Percentiles rank a stretch among this genome's conserved stretches.
phyloP scores from a whole-genome alignment of 1,139 yeast species.

The Hansenula sp. region DNA sequence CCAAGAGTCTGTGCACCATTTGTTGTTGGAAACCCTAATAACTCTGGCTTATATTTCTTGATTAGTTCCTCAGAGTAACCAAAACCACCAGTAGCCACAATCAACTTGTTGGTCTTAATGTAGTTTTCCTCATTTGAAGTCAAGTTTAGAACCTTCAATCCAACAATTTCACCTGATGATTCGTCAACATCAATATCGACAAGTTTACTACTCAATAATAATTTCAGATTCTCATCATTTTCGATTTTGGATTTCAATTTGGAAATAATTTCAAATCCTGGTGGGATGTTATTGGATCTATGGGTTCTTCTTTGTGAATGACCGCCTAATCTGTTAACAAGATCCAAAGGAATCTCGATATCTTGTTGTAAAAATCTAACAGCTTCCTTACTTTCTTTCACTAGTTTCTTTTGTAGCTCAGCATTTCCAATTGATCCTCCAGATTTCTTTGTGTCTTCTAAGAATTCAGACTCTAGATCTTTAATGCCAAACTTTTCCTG shows the following conservation, averaged over 20 bases:
- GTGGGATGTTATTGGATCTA: conserved; percentile 55
- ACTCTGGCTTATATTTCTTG: conserved; percentile 30
- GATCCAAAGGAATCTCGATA: conserved; percentile 57
- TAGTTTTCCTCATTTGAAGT: conserved; percentile 21
- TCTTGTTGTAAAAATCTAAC: conserved; percentile 69
- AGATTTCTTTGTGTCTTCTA: conserved; percentile 62
- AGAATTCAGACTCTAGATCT: conserved; percentile 59
- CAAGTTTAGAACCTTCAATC: conserved; percentile 46
- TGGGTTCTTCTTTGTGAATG: conserved; percentile 75
- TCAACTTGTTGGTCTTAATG: conserved; percentile 39
- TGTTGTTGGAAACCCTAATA: conserved; percentile 53
- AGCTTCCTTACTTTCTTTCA: conserved; percentile 50
- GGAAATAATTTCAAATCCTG: conserved; percentile 77
- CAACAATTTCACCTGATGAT: conserved; percentile 31
- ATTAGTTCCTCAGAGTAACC: conserved; percentile 40
- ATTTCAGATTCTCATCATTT: conserved; percentile 44
- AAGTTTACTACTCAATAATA: conserved; percentile 53
- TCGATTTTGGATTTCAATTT: conserved; percentile 54
- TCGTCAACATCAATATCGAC: conserved; percentile 42
- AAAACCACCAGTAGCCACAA: conserved; percentile 79
- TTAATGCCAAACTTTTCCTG: conserved; percentile 46
- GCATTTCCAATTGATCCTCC: conserved; percentile 47
- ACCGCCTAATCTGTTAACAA: conserved; percentile 70
- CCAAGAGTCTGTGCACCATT: conserved; percentile 76
- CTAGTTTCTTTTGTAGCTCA: conserved; percentile 37